Conservation (phyloP, 2,329 filamentous ascomycete genomes). For the Aspergillus sp. region DNA sequence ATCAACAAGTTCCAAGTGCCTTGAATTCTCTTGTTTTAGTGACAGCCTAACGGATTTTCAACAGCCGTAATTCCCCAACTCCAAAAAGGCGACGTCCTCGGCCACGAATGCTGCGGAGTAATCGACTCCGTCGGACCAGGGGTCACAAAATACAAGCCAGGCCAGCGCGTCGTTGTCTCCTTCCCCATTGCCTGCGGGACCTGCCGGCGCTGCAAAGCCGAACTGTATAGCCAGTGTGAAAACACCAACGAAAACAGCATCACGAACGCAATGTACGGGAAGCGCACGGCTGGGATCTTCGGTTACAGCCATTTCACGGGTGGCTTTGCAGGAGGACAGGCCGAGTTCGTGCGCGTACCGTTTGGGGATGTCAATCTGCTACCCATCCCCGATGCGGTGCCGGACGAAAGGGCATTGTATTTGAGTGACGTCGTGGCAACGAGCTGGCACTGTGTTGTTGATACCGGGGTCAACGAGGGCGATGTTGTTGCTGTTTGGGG, state of each 20-base stretch:
- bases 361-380: slow-evolving; percentile 78
- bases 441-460: slow-evolving; percentile 77
- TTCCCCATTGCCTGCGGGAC: slow-evolving; percentile 73
- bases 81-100: slow-evolving; percentile 65
- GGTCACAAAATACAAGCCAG: slow-evolving; percentile 56
- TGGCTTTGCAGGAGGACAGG: slow-evolving; percentile 83
- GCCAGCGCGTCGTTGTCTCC: slow-evolving; percentile 74
- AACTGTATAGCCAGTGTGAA: slow-evolving; percentile 77
- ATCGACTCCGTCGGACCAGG: slow-evolving; percentile 56
- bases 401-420: slow-evolving; percentile 81
- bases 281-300: slow-evolving; percentile 67
- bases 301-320: slow-evolving; percentile 76
- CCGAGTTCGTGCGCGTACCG: slow-evolving; percentile 82
- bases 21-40: background rate
- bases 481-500: slow-evolving; percentile 84
- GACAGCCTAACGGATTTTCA: slow-evolving; percentile 3
- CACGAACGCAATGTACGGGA: slow-evolving; percentile 75
- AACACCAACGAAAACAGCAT: slow-evolving; percentile 73
- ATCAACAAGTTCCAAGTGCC: background rate
- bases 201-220: slow-evolving; percentile 78
- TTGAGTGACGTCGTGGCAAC: slow-evolving; percentile 79
- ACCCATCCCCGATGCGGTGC: slow-evolving; percentile 73
- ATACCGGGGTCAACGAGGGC: slow-evolving; percentile 74
- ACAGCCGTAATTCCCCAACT: slow-evolving; percentile 56
- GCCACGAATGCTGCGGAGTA: slow-evolving; percentile 57